Evolutionary conservation across 352 stramenopile genomes (phyloP).

Genomic region (Globisporangium ultimum): DNA sequence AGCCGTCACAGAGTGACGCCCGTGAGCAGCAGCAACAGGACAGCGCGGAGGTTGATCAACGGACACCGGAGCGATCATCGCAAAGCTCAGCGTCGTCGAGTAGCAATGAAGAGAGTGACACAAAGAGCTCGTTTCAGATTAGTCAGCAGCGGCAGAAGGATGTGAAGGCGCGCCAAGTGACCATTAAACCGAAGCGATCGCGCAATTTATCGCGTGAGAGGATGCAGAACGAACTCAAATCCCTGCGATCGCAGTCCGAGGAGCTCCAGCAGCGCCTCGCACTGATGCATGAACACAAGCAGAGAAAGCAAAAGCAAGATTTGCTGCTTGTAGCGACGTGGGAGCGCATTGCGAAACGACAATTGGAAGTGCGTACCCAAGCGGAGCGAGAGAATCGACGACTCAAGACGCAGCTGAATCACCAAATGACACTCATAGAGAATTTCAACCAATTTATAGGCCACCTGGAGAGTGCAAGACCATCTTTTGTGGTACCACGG

Average conservation of each 20-base stretch:
- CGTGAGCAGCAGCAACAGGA: too few species aligned
- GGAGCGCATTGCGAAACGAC: constrained; percentile 5
- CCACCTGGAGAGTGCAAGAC: not conserved
- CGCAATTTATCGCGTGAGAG: too few species aligned
- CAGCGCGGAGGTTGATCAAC: too few species aligned
- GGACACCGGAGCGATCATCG: too few species aligned
- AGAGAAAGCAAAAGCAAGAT: not conserved
- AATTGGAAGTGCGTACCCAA: not conserved
- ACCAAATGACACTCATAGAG: not conserved
- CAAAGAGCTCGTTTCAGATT: too few species aligned
- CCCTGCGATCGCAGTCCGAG: constrained; percentile 2
- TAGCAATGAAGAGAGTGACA: too few species aligned
- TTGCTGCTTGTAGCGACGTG: constrained; percentile 6
- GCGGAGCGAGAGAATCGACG: constrained; percentile 7
- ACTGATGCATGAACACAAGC: not conserved
- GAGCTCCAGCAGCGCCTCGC: constrained; percentile 6
- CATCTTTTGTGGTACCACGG: not conserved
- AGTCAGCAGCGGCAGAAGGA: too few species aligned
- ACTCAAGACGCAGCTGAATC: not conserved
- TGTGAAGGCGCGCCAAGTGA: too few species aligned
- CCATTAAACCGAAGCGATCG: too few species aligned
- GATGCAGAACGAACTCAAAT: not conserved
- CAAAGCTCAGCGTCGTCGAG: too few species aligned
- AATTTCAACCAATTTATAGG: constrained; percentile 1
- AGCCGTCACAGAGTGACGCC: too few species aligned